phyloP scores from a whole-genome alignment of 345 rosid species.

The Ceriops tagal region DNA sequence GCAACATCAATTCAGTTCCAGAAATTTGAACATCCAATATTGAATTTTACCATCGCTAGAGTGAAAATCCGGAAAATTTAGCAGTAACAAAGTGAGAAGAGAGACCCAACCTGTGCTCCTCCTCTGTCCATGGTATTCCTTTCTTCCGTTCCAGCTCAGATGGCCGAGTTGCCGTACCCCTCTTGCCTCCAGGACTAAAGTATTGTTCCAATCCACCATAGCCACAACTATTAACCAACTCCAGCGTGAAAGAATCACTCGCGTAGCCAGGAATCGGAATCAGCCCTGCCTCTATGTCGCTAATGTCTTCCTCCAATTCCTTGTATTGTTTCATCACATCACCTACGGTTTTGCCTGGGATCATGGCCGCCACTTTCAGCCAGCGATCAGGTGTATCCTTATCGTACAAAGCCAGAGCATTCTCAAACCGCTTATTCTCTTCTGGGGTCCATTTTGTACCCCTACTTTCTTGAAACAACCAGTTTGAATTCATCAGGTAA shows the following conservation, averaged over 20 bases:
- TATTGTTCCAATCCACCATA: slow-evolving; percentile 45
- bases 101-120: slow-evolving; percentile 80
- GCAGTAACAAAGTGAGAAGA: not conserved
- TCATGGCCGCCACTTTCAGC: slow-evolving; percentile 77
- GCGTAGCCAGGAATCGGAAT: slow-evolving; percentile 80
- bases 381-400: slow-evolving; percentile 91
- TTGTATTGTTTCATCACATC: slow-evolving; percentile 88
- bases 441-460: slow-evolving; percentile 76
- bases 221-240: slow-evolving; percentile 52
- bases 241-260: slow-evolving; percentile 74
- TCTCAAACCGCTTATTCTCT: slow-evolving; percentile 94
- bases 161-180: slow-evolving; percentile 51
- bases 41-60: not conserved
- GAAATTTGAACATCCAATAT: not conserved
- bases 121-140: slow-evolving; percentile 99
- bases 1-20: not conserved
- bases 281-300: slow-evolving; percentile 90
- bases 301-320: slow-evolving; percentile 89
- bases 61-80: not conserved
- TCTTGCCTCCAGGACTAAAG: slow-evolving; percentile 57
- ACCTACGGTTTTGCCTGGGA: slow-evolving; percentile 87
- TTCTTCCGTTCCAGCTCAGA: slow-evolving; percentile 92
- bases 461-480: slow-evolving; percentile 72
- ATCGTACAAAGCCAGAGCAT: slow-evolving; percentile 79
- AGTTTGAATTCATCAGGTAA: slow-evolving; percentile 61